These are phyloP conservation scores for Calonectria honghensis DNA, from an alignment of 2,329 filamentous ascomycete genomes.

Conservation along the genomic window DNA sequence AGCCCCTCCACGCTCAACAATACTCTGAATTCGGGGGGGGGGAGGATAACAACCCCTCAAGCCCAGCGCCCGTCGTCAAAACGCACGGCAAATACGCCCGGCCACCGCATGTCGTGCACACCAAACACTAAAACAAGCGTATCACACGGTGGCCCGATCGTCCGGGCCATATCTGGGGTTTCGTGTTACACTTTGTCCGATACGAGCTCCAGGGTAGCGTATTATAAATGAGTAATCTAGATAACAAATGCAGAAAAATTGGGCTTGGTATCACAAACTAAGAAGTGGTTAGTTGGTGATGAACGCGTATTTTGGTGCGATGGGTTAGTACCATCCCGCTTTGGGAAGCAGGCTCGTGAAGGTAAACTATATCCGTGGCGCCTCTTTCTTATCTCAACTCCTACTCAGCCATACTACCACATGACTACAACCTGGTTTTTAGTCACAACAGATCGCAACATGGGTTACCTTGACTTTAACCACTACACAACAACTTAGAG, in stretches of 20 bases:
- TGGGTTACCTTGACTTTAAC: not conserved
- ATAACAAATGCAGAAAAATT: not conserved
- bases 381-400: not conserved
- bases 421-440: not conserved
- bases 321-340: not conserved
- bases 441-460: not conserved
- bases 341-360: not conserved
- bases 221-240: not conserved
- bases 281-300: not conserved
- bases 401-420: not conserved
- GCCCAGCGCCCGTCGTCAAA: not conserved
- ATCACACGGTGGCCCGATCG: not conserved
- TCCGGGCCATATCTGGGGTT: not conserved
- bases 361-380: constrained; percentile 2
- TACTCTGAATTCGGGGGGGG: not conserved
- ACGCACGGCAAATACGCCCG: not conserved
- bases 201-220: constrained; percentile 7
- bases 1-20: not conserved
- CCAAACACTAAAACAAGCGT: not conserved
- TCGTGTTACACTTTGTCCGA: not conserved
- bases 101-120: not conserved
- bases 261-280: not conserved
- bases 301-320: constrained; percentile 1
- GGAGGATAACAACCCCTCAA: not conserved
- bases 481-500: too few relatives aligned